phyloP scores from a whole-genome alignment of 2,329 filamentous ascomycete genomes.

The Alternaria arborescens region DNA sequence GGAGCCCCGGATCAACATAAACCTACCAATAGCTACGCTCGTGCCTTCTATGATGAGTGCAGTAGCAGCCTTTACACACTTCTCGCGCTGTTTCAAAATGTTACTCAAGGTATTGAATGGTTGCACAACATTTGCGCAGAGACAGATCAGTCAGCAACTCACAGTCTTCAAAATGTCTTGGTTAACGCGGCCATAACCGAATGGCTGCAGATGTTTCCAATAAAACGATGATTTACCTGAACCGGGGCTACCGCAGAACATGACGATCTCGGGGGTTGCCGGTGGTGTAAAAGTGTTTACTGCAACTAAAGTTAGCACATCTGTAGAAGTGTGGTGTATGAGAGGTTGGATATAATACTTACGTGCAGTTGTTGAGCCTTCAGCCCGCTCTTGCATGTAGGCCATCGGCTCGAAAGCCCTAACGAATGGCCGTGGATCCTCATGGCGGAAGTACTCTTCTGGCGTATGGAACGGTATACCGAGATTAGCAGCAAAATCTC shows the following conservation, averaged over 20 bases:
- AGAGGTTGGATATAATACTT: slow-evolving; percentile 37
- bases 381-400: slow-evolving; percentile 31
- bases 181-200: slow-evolving; percentile 86
- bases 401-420: slow-evolving; percentile 75
- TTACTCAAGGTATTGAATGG: slow-evolving; percentile 42
- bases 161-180: slow-evolving; percentile 85
- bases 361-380: slow-evolving; percentile 43
- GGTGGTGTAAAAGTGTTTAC: slow-evolving; percentile 63
- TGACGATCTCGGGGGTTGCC: slow-evolving; percentile 75
- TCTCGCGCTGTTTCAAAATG: slow-evolving; percentile 61
- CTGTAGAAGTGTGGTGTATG: slow-evolving; percentile 14
- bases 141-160: slow-evolving; percentile 37
- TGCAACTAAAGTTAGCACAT: slow-evolving; percentile 31
- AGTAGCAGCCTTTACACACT: slow-evolving; percentile 74
- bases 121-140: slow-evolving; percentile 37
- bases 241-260: slow-evolving; percentile 89
- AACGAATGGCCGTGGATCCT: slow-evolving; percentile 70
- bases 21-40: slow-evolving; percentile 80
- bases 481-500: slow-evolving; percentile 83
- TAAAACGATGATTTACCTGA: slow-evolving; percentile 94
- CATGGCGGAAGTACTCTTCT: slow-evolving; percentile 86
- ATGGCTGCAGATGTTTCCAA: slow-evolving; percentile 76
- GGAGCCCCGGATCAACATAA: slow-evolving; percentile 49
- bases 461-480: slow-evolving; percentile 84
- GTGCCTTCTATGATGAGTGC: slow-evolving; percentile 69